Conservation (phyloP, 1,284 basidiomycete genomes). For the Puccinia triticina region DNA sequence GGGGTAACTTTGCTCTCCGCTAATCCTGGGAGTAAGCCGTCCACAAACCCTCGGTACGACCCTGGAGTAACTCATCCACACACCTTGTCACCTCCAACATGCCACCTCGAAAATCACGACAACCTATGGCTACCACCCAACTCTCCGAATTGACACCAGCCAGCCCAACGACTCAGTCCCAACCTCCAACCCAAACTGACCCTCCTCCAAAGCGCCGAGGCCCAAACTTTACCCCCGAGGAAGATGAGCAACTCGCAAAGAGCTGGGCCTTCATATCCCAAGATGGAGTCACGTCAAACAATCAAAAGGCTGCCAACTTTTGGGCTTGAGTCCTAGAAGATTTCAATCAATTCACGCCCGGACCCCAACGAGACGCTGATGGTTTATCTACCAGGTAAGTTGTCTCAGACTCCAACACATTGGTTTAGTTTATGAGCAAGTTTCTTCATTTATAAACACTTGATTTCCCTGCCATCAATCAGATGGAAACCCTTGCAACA, state of each 20-base stretch:
- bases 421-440: background rate
- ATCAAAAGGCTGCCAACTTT: background rate
- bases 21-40: background rate
- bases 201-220: background rate
- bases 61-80: background rate
- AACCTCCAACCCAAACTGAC: background rate
- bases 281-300: background rate
- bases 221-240: background rate
- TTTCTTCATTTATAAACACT: background rate
- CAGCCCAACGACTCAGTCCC: background rate
- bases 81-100: background rate
- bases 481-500: background rate
- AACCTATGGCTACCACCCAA: background rate
- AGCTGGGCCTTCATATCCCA: background rate
- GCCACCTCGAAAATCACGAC: background rate
- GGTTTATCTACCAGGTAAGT: background rate
- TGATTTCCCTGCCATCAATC: background rate
- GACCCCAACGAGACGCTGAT: background rate
- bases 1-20: background rate
- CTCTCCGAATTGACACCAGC: too few species aligned
- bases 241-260: constrained; percentile 15
- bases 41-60: too few species aligned
- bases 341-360: background rate
- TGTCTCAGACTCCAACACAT: too few species aligned
- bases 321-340: background rate